phyloP scores from a whole-genome alignment of 495 filamentous ascomycete species.

The Penicillium parvum region DNA sequence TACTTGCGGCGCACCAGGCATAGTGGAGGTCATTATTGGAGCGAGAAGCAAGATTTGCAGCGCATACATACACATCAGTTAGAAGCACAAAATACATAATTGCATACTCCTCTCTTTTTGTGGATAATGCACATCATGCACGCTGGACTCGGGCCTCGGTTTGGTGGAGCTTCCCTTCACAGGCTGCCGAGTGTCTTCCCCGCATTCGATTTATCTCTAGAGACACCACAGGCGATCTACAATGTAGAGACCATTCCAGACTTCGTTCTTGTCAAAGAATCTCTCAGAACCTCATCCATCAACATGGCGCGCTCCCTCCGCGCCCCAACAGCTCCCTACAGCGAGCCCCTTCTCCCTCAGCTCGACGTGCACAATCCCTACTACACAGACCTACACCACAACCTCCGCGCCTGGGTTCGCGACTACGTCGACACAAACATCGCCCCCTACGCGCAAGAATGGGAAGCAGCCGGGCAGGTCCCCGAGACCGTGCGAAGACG shows the following conservation, averaged over 20 bases:
- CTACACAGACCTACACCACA: constrained; percentile 45
- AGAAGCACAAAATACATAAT: constrained; percentile 7
- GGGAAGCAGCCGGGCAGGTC: constrained; percentile 44
- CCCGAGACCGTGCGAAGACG: constrained; percentile 33
- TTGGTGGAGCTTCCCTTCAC: constrained; percentile 5
- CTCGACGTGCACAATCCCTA: constrained; percentile 40
- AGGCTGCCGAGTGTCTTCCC: constrained; percentile 6
- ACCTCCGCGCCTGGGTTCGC: constrained; percentile 41
- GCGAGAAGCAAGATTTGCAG: not conserved
- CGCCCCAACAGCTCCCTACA: constrained; percentile 37
- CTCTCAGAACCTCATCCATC: not conserved
- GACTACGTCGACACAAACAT: constrained; percentile 44
- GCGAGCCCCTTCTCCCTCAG: constrained; percentile 37
- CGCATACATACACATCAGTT: constrained; percentile 8
- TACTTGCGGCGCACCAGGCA: not conserved
- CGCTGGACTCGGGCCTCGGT: constrained; percentile 18
- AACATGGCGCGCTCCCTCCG: constrained; percentile 20
- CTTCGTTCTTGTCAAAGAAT: not conserved
- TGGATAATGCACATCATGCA: constrained; percentile 2
- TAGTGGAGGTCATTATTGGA: not conserved
- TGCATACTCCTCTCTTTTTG: constrained; percentile 6
- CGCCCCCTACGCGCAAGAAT: constrained; percentile 42
- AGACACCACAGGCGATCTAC: not conserved
- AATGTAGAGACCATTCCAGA: not conserved
- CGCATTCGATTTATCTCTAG: constrained; percentile 13